Evolutionary conservation across 1,284 basidiomycete species (phyloP).

Genomic region (Heterobasidion occidentale): DNA sequence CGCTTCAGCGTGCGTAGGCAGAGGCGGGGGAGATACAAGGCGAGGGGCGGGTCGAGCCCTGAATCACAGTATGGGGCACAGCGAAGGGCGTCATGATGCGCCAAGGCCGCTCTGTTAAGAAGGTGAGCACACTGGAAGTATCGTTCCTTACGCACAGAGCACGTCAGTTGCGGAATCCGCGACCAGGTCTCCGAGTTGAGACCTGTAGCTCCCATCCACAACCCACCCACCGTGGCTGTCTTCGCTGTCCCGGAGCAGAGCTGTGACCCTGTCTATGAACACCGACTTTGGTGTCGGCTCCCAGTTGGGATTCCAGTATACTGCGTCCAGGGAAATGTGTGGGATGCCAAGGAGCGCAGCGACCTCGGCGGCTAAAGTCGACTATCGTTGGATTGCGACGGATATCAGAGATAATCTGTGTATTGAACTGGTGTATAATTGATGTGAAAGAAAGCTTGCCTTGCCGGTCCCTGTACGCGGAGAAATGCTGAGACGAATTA

Average conservation of each 20-base stretch:
- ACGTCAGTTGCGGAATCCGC: slow-evolving; percentile 42
- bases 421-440: neutral
- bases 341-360: slow-evolving; percentile 31
- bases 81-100: neutral
- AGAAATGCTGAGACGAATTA: neutral
- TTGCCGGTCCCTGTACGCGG: slow-evolving; percentile 32
- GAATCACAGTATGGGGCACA: neutral
- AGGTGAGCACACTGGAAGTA: neutral
- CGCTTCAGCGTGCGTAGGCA: slow-evolving; percentile 43
- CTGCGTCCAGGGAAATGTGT: slow-evolving; percentile 15
- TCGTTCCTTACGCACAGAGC: slow-evolving; percentile 37
- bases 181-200: slow-evolving; percentile 19
- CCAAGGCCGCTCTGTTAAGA: neutral
- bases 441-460: slow-evolving; percentile 19
- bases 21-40: slow-evolving; percentile 49
- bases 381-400: slow-evolving; percentile 22
- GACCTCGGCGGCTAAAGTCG: slow-evolving; percentile 38
- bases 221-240: slow-evolving; percentile 17
- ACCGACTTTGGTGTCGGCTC: slow-evolving; percentile 8
- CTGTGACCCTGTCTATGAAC: slow-evolving; percentile 14
- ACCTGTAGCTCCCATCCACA: slow-evolving; percentile 19
- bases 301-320: slow-evolving; percentile 21
- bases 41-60: slow-evolving; percentile 62
- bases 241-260: slow-evolving; percentile 8
- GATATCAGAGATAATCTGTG: too few species aligned